Evolutionary conservation across 192 early-diverging fungal genomes (phyloP).

Genomic region (Chytriomyces sp.): DNA sequence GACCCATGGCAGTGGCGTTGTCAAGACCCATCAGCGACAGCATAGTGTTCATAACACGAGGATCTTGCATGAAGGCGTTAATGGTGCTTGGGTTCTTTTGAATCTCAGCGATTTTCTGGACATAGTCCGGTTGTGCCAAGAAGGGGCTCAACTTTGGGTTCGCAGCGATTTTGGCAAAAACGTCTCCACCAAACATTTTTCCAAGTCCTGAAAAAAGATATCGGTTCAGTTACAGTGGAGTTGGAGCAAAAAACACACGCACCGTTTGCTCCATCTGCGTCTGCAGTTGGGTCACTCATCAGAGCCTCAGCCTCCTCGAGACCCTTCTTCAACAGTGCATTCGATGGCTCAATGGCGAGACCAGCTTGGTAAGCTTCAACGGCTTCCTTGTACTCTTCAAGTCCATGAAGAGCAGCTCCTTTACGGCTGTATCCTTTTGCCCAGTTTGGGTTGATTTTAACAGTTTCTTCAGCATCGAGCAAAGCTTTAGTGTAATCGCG

Average conservation of each 20-base stretch:
- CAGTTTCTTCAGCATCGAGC: slow-evolving; percentile 83
- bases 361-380: slow-evolving; percentile 78
- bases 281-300: slow-evolving; percentile 40
- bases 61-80: slow-evolving; percentile 75
- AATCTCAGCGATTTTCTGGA: slow-evolving; percentile 74
- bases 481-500: slow-evolving; percentile 80
- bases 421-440: slow-evolving; percentile 91
- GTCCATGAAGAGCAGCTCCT: slow-evolving; percentile 83
- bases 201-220: slow-evolving; percentile 44
- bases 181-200: slow-evolving; percentile 78
- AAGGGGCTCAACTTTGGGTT: slow-evolving; percentile 79
- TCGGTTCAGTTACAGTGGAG: neutral
- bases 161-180: slow-evolving; percentile 76
- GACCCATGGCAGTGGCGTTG: slow-evolving; percentile 40
- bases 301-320: slow-evolving; percentile 76
- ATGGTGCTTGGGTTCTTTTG: slow-evolving; percentile 75
- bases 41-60: slow-evolving; percentile 79
- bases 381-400: slow-evolving; percentile 72
- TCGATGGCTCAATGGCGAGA: slow-evolving; percentile 79
- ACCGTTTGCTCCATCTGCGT: neutral
- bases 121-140: slow-evolving; percentile 78
- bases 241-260: neutral
- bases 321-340: slow-evolving; percentile 75
- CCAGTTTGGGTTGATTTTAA: slow-evolving; percentile 83
- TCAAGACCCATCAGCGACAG: slow-evolving; percentile 77